Percentiles rank a stretch among this genome's conserved stretches.
These are phyloP conservation scores for Xylaria sp. DNA, from an alignment of 2,329 filamentous ascomycete genomes.

Conservation along the genomic window DNA sequence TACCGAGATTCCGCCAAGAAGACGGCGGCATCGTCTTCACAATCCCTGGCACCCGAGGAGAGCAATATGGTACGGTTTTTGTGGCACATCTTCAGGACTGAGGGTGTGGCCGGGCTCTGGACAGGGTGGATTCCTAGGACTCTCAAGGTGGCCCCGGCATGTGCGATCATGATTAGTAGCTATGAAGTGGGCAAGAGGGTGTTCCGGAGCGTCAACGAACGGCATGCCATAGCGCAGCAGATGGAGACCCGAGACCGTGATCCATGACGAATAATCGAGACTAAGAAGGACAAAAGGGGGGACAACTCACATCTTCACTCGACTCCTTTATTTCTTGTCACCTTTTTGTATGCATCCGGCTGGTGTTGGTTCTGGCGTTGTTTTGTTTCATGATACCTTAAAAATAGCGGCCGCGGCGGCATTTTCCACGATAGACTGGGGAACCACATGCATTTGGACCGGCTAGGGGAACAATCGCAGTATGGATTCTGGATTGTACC, in stretches of 20 bases:
- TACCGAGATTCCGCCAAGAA: constrained; percentile 61
- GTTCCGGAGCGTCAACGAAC: constrained; percentile 75
- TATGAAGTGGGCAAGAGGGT: constrained; percentile 95
- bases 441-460: constrained; percentile 10
- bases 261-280: background rate
- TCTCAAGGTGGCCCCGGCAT: constrained; percentile 92
- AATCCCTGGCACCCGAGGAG: constrained; percentile 67
- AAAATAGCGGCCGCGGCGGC: constrained; percentile 17
- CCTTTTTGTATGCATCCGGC: constrained; percentile 38
- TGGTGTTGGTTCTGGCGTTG: constrained; percentile 37
- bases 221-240: constrained; percentile 40
- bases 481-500: background rate
- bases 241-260: constrained; percentile 15
- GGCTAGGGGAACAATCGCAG: constrained; percentile 6
- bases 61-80: constrained; percentile 80
- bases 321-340: constrained; percentile 16
- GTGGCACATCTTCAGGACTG: constrained; percentile 87
- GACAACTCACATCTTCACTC: constrained; percentile 25
- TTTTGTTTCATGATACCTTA: constrained; percentile 37
- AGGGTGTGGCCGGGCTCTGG: constrained; percentile 83
- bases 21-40: constrained; percentile 36
- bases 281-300: background rate
- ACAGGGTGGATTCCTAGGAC: constrained; percentile 90
- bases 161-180: constrained; percentile 98
- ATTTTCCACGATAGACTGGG: constrained; percentile 14